phyloP scores from a whole-genome alignment of 2,329 filamentous ascomycete species.

The Colletotrichum neosansevieriae region DNA sequence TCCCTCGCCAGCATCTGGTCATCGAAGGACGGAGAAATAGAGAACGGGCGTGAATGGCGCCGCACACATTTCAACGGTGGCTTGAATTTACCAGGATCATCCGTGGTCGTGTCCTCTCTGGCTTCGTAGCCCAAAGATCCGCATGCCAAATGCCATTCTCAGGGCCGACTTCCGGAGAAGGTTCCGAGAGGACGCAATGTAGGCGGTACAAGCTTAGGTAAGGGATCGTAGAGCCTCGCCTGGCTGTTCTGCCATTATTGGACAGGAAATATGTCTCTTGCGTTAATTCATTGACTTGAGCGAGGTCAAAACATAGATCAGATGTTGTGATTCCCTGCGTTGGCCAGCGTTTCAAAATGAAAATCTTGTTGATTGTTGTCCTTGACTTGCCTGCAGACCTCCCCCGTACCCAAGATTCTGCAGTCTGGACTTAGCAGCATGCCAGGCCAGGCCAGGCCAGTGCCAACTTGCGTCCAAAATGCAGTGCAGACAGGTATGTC shows the following conservation, averaged over 20 bases:
- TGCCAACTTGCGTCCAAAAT: conserved; percentile 4
- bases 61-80: not conserved
- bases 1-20: too few species aligned
- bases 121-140: not conserved
- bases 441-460: not conserved
- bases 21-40: not conserved
- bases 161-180: conserved; percentile 11
- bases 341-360: too few species aligned
- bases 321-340: too few species aligned
- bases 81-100: not conserved
- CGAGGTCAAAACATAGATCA: not conserved
- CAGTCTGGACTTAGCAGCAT: not conserved
- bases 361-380: not conserved
- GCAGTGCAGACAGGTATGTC: conserved; percentile 14
- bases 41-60: not conserved
- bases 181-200: conserved; percentile 13
- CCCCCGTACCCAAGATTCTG: conserved; percentile 3
- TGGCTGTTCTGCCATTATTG: not conserved
- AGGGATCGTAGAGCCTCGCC: conserved; percentile 12
- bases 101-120: not conserved
- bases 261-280: not conserved
- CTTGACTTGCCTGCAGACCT: not conserved
- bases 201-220: conserved; percentile 13
- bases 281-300: not conserved
- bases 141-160: not conserved